Evolutionary conservation across 345 rosid genomes (phyloP), one percentile per base, ranked within the genome.

Genomic region (Brassica rapa): DNA sequence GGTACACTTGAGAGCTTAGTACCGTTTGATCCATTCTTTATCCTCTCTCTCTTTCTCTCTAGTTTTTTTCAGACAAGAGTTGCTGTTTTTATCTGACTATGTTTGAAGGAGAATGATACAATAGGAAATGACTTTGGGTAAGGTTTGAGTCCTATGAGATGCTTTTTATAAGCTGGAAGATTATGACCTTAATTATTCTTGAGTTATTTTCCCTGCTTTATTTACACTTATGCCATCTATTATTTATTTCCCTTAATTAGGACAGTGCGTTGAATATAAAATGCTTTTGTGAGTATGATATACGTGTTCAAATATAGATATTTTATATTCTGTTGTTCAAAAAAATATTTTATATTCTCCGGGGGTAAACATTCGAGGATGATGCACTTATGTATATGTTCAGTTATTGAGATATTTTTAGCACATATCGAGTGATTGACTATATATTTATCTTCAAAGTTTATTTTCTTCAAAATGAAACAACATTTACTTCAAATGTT

Each of bases 151-250:
- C 56, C 16, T 51, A 51, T n/a, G 56, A 51, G 21, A 51, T 51
- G 56, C 56, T 51, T 51, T 51, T 51, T 51, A 51, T 51, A 51
- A 51, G 56, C 56, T n/a, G 56, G 56, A 51, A 51, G 56, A n/a
- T 51, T 51, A 15, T 51, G 56, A 51, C 56, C 56, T 51, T 51
- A 27, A 27, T 27, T 27, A 51, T 51, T 5, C 56, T 51, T n/a
- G 56, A 15, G 19, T 51, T 51, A 15, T 51, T 51, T 51, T n/a
- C 56, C 56, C 19, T 27, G 30, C 30, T 51, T 51, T 51, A 51
- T n/a, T 51, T 51, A 51, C 21, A 51, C 56, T 51, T n/a, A 51
- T 51, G 56, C 21, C 56, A 51, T 51, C 56, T 51, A 21, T n/a
- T 51, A 51, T n/a, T 51, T 51, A n/a, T n/a, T 51, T 51, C 16